Evolutionary conservation across 148 eudicot species (phyloP), one percentile per base, ranked within the genome.

Genomic region (Silene latifolia): DNA sequence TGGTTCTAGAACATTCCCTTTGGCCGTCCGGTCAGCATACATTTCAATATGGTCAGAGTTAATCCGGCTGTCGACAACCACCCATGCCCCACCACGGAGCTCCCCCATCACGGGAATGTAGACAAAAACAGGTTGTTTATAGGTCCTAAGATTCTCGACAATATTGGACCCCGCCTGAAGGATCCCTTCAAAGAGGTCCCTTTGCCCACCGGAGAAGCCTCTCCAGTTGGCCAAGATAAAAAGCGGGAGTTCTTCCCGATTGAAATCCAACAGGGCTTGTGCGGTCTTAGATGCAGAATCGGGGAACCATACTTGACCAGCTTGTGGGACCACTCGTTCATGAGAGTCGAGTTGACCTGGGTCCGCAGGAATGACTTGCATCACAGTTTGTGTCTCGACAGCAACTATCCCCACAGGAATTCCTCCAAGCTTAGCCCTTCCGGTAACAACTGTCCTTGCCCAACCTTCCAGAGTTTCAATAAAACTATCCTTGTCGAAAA

Each of bases 51-150:
- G 90, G 61, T 96, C 98, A 20, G 95, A 84, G 71, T 96, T 96
- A 51, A 96, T 96, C 74, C 88, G 84, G 79, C 99, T 92, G 74
- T 96, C 99, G 1, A 96, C 89, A 35, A 96, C 99, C 27, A 96
- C 99, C 99, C 99, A 96, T 0, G 99, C 97, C 53, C 99, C 99
- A 17, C 99, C 99, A 56, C 99, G 97, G 35, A 96, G 99, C 84
- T 96, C 99, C 5, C 97, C 97, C 88, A 85, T 84, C 94, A 84
- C 88, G 4, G 99, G 99, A 69, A 96, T 92, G 72, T 90, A 96
- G 9, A 96, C 91, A 44, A 96, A 90, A 63, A 96, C 97, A 1
- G 99, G 97, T 58, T 90, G 99, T 51, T 88, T 80, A 67, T 92
- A 96, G 10, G 97, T 92, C 77, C 99, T 82, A 57, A 96, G 98